Conservation (phyloP, 805 yeast species). For the Limtongia smithiae region DNA sequence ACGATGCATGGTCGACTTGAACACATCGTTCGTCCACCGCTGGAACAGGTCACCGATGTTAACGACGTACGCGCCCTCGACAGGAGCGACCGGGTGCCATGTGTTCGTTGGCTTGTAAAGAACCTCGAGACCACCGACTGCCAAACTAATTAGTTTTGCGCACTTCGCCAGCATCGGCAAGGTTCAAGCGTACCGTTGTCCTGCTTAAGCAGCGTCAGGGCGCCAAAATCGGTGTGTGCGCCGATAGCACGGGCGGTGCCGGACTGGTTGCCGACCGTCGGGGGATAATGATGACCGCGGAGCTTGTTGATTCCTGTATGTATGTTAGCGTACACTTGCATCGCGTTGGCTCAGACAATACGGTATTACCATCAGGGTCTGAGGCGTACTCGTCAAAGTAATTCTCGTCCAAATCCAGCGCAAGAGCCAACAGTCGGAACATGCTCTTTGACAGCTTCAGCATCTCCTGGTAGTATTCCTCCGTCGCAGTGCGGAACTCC, state of each 20-base stretch:
- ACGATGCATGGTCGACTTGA: slow-evolving; percentile 43
- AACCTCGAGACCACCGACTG: slow-evolving; percentile 41
- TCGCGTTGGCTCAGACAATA: no score
- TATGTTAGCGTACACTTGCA: no score
- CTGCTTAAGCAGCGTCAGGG: slow-evolving; percentile 39
- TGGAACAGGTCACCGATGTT: slow-evolving; percentile 43
- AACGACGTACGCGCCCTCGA: slow-evolving; percentile 39
- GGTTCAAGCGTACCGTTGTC: slow-evolving; percentile 35
- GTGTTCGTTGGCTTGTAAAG: slow-evolving; percentile 35
- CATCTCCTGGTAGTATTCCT: no score
- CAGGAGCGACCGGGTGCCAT: slow-evolving; percentile 39
- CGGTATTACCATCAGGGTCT: no score
- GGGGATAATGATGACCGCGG: slow-evolving; percentile 40
- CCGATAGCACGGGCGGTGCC: slow-evolving; percentile 35
- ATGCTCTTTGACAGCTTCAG: no score
- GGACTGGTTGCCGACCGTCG: slow-evolving; percentile 33
- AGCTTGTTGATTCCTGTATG: slow-evolving; percentile 3
- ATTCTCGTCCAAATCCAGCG: no score
- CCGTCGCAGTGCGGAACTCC: no score
- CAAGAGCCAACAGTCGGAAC: no score
- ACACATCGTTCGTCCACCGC: slow-evolving; percentile 42
- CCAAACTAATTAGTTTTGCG: no score
- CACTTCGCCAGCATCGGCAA: no score
- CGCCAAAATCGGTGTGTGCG: slow-evolving; percentile 43
- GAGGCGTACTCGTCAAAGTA: no score